phyloP scores from a whole-genome alignment of 257 asterid species.

The Scutellaria baicalensis region DNA sequence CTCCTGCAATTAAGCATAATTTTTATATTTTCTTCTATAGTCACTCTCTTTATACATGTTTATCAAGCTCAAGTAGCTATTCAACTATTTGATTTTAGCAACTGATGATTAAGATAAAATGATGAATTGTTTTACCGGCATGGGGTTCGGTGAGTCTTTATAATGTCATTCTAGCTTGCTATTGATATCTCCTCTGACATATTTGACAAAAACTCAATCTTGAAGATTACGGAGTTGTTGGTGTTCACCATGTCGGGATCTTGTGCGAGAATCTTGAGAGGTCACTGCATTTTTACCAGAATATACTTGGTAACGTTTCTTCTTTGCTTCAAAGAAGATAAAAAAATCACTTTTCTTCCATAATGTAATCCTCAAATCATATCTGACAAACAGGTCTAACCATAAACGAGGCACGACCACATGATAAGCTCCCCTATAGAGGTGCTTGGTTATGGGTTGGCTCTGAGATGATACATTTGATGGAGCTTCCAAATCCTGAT shows the following conservation, averaged over 20 bases:
- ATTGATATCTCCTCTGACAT: neutral
- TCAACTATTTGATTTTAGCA: neutral
- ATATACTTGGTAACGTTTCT: conserved; percentile 56
- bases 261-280: conserved; percentile 90
- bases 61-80: neutral
- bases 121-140: neutral
- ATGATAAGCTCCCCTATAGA: conserved; percentile 84
- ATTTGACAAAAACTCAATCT: neutral
- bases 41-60: neutral
- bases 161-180: neutral
- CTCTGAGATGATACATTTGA: conserved; percentile 86
- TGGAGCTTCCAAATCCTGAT: conserved; percentile 99
- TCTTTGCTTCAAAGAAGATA: neutral
- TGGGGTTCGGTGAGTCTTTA: neutral
- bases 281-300: conserved; percentile 80
- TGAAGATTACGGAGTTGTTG: conserved; percentile 82
- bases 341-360: neutral
- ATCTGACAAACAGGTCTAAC: conserved; percentile 46
- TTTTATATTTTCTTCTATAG: neutral
- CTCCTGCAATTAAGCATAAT: neutral
- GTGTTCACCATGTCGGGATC: conserved; percentile 87
- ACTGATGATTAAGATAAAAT: neutral
- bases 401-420: conserved; percentile 90
- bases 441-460: conserved; percentile 99
- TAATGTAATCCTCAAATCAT: neutral